phyloP scores from a whole-genome alignment of 2,329 filamentous ascomycete species.

The Diaporthe destruens region DNA sequence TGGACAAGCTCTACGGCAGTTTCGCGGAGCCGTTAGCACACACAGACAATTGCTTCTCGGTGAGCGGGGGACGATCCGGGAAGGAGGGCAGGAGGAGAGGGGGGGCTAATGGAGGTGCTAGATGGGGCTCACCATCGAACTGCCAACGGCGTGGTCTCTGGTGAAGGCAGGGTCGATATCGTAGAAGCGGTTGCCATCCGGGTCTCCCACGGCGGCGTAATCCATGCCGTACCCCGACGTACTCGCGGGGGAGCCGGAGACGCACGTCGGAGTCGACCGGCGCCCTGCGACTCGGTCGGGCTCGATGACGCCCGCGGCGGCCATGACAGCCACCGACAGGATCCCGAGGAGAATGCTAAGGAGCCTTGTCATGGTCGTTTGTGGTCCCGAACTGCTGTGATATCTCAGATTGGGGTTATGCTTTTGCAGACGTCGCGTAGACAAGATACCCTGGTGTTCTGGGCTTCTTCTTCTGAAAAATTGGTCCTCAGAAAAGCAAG shows the following conservation, averaged over 20 bases:
- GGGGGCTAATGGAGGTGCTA: not conserved
- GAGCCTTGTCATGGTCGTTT: not conserved
- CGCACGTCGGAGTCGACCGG: constrained; percentile 32
- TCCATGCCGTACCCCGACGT: constrained; percentile 12
- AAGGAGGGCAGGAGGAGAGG: not conserved
- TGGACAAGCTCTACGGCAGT: constrained; percentile 38
- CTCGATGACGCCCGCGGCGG: not conserved
- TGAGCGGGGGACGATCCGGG: not conserved
- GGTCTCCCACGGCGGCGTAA: constrained; percentile 35
- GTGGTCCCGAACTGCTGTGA: not conserved
- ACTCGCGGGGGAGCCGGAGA: constrained; percentile 19
- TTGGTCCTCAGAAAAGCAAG: not conserved
- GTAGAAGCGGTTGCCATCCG: constrained; percentile 25
- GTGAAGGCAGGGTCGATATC: constrained; percentile 38
- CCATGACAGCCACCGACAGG: constrained; percentile 4
- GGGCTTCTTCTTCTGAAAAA: not conserved
- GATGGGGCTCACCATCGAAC: constrained; percentile 34
- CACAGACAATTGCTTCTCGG: rapidly evolving
- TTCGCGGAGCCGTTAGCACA: not conserved
- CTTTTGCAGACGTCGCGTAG: not conserved
- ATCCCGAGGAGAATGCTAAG: not conserved
- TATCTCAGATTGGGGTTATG: not conserved
- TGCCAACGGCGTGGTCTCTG: constrained; percentile 34
- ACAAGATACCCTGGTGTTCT: not conserved
- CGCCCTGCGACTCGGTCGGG: not conserved